Evolutionary conservation across 2,329 filamentous ascomycete genomes (phyloP).

Genomic region (Allantophomopsis cytisporea): DNA sequence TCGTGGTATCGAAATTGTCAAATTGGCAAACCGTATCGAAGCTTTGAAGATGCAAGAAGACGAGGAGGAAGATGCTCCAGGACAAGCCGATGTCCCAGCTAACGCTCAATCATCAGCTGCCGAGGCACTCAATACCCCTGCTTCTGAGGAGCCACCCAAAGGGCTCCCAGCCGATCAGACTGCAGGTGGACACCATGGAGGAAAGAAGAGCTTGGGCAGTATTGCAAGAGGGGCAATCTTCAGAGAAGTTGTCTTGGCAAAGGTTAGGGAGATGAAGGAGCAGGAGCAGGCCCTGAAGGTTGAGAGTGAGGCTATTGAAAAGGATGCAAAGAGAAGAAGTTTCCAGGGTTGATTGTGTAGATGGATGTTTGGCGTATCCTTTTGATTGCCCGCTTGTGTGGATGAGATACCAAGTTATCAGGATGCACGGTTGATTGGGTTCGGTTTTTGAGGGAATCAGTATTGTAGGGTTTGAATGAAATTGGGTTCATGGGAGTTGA

Average conservation of each 20-base stretch:
- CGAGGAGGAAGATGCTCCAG: conserved; percentile 63
- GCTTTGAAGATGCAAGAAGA: conserved; percentile 88
- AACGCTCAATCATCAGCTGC: conserved; percentile 41
- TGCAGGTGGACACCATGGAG: conserved; percentile 7
- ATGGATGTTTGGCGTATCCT: no score
- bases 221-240: conserved; percentile 63
- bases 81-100: conserved; percentile 44
- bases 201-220: conserved; percentile 30
- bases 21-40: conserved; percentile 90
- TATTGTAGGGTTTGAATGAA: no score
- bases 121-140: conserved; percentile 12
- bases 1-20: conserved; percentile 91
- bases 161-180: conserved; percentile 4
- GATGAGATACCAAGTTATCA: no score
- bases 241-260: conserved; percentile 85
- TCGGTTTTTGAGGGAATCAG: no score
- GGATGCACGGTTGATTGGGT: no score
- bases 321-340: conserved; percentile 13
- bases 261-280: conserved; percentile 84
- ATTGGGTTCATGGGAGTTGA: no score
- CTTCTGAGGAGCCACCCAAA: conserved; percentile 1
- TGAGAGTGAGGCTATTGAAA: conserved; percentile 30
- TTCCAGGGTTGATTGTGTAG: conserved; percentile 1
- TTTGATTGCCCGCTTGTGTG: no score
- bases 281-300: conserved; percentile 64